Conservation (phyloP, 169 alveolate genomes). For the Plasmodium cynomolgi region DNA sequence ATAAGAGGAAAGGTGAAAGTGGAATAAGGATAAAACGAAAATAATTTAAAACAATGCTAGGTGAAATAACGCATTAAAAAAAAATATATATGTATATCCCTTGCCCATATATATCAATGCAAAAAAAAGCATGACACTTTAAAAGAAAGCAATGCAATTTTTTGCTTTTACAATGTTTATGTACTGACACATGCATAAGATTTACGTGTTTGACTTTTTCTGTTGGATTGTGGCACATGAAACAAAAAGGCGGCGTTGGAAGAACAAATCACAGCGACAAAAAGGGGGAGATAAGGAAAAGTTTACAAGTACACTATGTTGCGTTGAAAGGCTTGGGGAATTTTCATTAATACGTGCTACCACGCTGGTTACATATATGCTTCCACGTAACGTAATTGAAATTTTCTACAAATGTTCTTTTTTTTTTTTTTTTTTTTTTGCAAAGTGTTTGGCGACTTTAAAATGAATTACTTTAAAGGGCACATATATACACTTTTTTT, state of each 20-base stretch:
- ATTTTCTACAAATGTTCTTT: not conserved
- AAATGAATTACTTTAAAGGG: not conserved
- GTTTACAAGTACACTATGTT: not conserved
- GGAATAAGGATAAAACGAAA: not conserved
- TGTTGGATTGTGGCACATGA: not conserved
- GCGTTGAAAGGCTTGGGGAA: not conserved
- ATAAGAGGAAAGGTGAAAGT: not conserved
- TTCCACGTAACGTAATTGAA: not conserved
- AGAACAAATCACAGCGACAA: not conserved
- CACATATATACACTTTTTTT: not conserved
- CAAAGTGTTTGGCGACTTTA: not conserved
- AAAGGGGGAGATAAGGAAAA: not conserved
- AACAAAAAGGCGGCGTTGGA: not conserved
- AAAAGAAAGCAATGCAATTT: not conserved
- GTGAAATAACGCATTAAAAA: slow-evolving; percentile 1
- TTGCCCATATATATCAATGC: not conserved
- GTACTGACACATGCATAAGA: not conserved
- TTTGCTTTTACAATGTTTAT: not conserved
- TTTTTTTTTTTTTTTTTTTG: not conserved
- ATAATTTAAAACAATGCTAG: not conserved
- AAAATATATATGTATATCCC: not conserved
- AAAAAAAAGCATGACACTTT: not conserved
- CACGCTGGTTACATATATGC: not conserved
- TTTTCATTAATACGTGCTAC: not conserved
- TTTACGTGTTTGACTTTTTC: not conserved